Conservation (phyloP, 345 rosid species). For the Linum lewisii region DNA sequence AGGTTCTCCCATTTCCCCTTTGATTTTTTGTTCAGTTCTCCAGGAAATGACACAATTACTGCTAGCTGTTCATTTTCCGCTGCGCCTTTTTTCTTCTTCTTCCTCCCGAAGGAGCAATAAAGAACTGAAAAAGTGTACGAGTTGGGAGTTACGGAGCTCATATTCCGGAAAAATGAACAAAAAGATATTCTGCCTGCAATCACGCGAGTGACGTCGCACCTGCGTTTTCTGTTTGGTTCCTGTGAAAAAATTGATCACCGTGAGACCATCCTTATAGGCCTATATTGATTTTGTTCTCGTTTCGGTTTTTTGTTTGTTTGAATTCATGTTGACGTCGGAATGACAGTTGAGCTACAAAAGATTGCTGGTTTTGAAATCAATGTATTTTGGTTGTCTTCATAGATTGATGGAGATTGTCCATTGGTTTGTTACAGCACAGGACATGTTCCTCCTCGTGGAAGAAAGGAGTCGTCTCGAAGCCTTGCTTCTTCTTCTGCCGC, state of each 20-base stretch:
- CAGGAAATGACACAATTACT: neutral
- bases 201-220: neutral
- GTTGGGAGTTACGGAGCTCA: neutral
- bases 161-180: neutral
- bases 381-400: neutral
- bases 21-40: neutral
- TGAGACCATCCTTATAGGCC: too few relatives aligned
- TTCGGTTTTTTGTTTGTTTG: neutral
- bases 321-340: too few relatives aligned
- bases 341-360: too few relatives aligned
- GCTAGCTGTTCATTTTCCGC: neutral
- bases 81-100: neutral
- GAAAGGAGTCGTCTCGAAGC: slow-evolving; percentile 25
- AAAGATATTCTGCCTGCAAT: neutral
- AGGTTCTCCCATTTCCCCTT: slow-evolving; percentile 9
- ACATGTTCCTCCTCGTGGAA: slow-evolving; percentile 19
- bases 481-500: slow-evolving; percentile 37
- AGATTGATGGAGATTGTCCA: neutral
- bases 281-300: neutral
- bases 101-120: too few relatives aligned
- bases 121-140: neutral
- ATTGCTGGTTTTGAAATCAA: neutral
- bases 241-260: neutral
- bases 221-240: slow-evolving; percentile 9
- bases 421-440: slow-evolving; percentile 23